A percentile compares a stretch with the other conserved stretches of the same genome.
phyloP scores from a whole-genome alignment of 176 grass and related monocot species.

The Bonia amplexicaulis region DNA sequence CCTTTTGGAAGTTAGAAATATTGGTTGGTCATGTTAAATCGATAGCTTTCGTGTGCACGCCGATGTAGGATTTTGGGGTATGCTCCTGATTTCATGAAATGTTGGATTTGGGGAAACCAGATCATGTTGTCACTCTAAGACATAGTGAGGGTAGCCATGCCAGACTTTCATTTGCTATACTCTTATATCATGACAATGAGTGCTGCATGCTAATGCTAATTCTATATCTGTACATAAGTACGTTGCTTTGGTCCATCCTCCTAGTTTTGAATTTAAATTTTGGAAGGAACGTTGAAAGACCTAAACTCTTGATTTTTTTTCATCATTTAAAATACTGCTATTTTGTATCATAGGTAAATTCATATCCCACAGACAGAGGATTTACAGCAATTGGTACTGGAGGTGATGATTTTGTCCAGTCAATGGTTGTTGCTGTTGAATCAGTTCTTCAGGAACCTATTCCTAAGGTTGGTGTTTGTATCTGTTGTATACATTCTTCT shows the following conservation, averaged over 20 bases:
- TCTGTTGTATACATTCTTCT: background rate
- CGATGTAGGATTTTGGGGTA: background rate
- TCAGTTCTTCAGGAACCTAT: constrained; percentile 84
- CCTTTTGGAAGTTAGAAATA: background rate
- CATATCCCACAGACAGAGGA: constrained; percentile 80
- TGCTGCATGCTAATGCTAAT: background rate
- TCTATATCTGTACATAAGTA: background rate
- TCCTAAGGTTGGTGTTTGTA: constrained; percentile 60
- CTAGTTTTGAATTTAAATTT: background rate
- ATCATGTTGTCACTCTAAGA: background rate
- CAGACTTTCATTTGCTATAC: constrained; percentile 1
- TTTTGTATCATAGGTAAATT: constrained; percentile 65
- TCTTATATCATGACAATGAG: background rate
- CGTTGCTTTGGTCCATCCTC: background rate
- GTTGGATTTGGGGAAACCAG: background rate
- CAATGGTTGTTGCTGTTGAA: constrained; percentile 94
- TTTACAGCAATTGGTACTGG: constrained; percentile 97
- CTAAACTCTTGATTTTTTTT: background rate
- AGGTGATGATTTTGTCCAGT: constrained; percentile 96
- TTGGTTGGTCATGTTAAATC: background rate
- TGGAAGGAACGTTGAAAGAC: background rate
- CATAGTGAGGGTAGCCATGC: background rate
- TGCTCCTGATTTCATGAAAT: background rate
- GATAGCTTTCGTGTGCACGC: background rate
- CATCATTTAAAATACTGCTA: background rate